Conservation (phyloP, 1,139 yeast species). For the Saccharomyces pastorianus region DNA sequence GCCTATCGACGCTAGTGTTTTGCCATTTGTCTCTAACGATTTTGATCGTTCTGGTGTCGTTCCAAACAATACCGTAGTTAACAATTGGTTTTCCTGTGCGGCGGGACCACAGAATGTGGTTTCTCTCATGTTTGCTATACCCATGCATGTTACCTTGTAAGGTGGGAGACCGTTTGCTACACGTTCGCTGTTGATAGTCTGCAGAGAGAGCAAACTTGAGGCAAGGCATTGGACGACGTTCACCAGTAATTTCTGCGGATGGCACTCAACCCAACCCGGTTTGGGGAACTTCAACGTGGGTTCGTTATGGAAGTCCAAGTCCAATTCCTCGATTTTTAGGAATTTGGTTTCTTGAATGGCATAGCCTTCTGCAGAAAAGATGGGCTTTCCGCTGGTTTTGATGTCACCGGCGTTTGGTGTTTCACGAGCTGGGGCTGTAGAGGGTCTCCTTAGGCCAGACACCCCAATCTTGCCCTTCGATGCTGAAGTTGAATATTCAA, state of each 20-base stretch:
- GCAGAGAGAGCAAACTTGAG: constrained; percentile 51
- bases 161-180: constrained; percentile 42
- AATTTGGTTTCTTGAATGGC: constrained; percentile 51
- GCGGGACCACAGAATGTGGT: constrained; percentile 86
- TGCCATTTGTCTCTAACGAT: constrained; percentile 60
- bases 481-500: constrained; percentile 77
- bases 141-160: constrained; percentile 56
- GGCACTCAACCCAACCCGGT: constrained; percentile 93
- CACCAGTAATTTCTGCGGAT: constrained; percentile 76
- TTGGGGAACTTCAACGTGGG: constrained; percentile 68
- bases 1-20: constrained; percentile 49
- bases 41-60: constrained; percentile 79
- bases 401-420: not conserved
- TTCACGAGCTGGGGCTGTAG: constrained; percentile 13
- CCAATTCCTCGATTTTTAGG: constrained; percentile 51
- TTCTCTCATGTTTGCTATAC: constrained; percentile 93
- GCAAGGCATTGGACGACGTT: constrained; percentile 74
- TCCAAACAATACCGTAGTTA: constrained; percentile 87
- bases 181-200: constrained; percentile 45
- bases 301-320: constrained; percentile 40
- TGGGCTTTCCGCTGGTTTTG: constrained; percentile 35
- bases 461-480: constrained; percentile 35
- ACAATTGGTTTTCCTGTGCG: constrained; percentile 75
- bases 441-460: constrained; percentile 24
- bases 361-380: constrained; percentile 68